Percentiles rank a stretch among this genome's conserved stretches.
Conservation (phyloP, 306 rosid species). For the Sphenostylis stenocarpa region DNA sequence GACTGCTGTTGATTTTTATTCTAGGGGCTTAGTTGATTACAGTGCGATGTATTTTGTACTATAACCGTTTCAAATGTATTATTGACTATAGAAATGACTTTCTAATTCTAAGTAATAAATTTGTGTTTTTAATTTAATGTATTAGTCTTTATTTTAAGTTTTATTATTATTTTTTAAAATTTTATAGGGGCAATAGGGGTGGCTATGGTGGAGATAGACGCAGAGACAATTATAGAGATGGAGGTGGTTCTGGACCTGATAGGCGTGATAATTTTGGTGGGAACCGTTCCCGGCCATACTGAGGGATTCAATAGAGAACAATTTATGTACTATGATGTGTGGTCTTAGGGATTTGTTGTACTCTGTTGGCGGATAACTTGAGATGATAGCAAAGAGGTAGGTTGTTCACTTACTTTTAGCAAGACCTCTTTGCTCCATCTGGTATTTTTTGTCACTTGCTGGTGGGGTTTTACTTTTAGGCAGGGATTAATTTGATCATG, state of each 20-base stretch:
- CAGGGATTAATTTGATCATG: conserved; percentile 77
- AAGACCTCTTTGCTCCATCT: conserved; percentile 73
- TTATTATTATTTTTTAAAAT: background rate
- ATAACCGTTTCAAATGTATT: background rate
- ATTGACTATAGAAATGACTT: background rate
- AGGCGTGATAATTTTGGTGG: conserved; percentile 76
- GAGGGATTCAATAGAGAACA: conserved; percentile 50
- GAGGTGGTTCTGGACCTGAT: conserved; percentile 86
- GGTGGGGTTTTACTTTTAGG: conserved; percentile 60
- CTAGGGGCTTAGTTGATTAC: background rate
- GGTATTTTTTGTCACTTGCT: conserved; percentile 43
- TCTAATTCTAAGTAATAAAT: background rate
- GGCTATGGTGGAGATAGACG: conserved; percentile 98
- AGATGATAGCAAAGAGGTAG: conserved; percentile 95
- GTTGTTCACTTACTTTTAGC: conserved; percentile 78
- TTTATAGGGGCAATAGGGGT: conserved; percentile 78
- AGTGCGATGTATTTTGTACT: background rate
- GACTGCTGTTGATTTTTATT: background rate
- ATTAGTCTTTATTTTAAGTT: background rate
- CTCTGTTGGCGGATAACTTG: conserved; percentile 75
- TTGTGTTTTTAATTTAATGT: background rate
- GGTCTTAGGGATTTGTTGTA: conserved; percentile 68
- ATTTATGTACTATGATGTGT: conserved; percentile 82
- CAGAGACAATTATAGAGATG: conserved; percentile 75
- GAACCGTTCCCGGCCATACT: conserved; percentile 92